A percentile compares a stretch with the other conserved stretches of the same genome.
Conservation (phyloP, 345 rosid species). For the Eucalyptus erythrocorys region DNA sequence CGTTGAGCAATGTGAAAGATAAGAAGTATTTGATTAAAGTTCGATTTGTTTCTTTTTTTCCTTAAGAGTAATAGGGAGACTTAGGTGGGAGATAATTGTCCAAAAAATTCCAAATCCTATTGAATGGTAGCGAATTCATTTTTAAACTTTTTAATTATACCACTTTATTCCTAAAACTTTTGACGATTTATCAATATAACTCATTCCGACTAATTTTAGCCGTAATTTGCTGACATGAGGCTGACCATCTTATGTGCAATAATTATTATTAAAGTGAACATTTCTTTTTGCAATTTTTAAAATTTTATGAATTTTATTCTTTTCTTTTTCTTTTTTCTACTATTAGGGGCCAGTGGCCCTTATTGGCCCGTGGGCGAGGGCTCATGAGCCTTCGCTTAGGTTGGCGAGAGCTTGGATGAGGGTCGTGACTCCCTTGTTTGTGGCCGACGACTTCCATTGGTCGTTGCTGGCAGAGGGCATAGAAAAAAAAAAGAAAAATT, state of each 20-base stretch:
- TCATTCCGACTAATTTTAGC: rapidly evolving
- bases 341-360: not conserved
- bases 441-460: not conserved
- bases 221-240: rapidly evolving
- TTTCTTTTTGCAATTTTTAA: too few species aligned
- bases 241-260: rapidly evolving
- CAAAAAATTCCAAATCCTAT: not conserved
- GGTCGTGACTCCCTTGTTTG: not conserved
- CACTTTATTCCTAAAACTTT: not conserved
- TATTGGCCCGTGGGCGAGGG: not conserved
- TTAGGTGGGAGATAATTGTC: not conserved
- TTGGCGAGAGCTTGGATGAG: not conserved
- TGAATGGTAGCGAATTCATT: rapidly evolving
- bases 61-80: not conserved
- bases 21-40: not conserved
- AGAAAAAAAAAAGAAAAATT: not conserved
- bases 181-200: not conserved
- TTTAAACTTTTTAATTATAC: not conserved
- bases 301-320: too few species aligned
- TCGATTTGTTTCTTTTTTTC: not conserved
- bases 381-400: not conserved
- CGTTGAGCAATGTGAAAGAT: not conserved
- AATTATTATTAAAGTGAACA: not conserved
- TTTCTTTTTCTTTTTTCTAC: too few species aligned
- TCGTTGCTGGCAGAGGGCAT: not conserved